Base-by-base conservation (phyloP, 495 filamentous ascomycete species). In the Lophiotrema nucula region DNA sequence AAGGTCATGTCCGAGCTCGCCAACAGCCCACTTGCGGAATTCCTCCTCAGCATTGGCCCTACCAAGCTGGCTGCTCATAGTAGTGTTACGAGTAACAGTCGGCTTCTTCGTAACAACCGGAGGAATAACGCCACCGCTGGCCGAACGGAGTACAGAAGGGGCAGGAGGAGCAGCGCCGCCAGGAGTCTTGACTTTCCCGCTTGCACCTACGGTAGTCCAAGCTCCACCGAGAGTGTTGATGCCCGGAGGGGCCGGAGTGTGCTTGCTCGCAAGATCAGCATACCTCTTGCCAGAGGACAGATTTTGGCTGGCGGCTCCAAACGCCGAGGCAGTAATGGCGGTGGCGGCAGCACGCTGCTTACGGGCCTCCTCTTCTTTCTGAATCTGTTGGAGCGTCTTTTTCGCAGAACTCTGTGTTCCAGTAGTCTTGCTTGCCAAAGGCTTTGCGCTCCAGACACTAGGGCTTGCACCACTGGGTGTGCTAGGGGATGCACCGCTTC, bases 131-230 rank as follows among this genome's bases (percentile, higher is more conserved):
- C 50, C 41, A 33, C 57, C 58, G 28, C 67, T 69, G 57, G 62
- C 72, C 13, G 78, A 73, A 2, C 85, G 76, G 12, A 87, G 82
- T 22, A 74, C 77, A 26, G 83, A 79, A 8, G 77, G 72, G 4
- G 72, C 69, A 18, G 70, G 62, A 24, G 67, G 58, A 18, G 77
- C 67, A 45, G 81, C 73, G 15, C 77, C 74, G n/a, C 78, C 77
- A 13, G 83, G 79, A 15, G 83, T 76, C 77, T 95, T 97, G 27
- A 86, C 80, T 74, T 96, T 97, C 4, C 93, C 93, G 54, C 90
- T 83, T 13, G 92, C 89, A n/a, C 95, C 95, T 39, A 97, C 93
- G 0, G 92, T 97, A 27, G 90, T 92, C 95, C 95, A 97, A 18
- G 90, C 91, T 35, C 86, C 78, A 47, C 77, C 75, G n/a, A n/a